Evolutionary conservation across 495 filamentous ascomycete genomes (phyloP), one percentile per base, ranked within the genome.

Genomic region (Aspergillus ostianus): DNA sequence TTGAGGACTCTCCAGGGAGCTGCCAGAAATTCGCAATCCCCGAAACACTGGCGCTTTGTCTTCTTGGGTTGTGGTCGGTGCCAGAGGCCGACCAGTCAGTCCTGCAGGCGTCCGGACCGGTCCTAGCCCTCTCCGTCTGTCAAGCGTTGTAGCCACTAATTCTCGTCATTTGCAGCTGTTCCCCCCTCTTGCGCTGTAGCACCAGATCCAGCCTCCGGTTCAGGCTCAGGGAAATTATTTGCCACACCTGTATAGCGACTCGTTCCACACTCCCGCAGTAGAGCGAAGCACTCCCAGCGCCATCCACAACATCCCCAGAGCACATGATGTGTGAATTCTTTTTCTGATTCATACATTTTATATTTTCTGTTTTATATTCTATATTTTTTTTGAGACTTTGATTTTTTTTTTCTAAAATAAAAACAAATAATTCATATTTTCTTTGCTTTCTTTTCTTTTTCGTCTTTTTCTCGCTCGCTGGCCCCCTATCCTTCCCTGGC

Each of bases 141-240:
- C 58, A 48, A 46, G 57, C 60, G 51, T 61, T 55, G 60, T 61
- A 57, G 29, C 23, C 58, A 49, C 23, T 54, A 56, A 51, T 47
- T 57, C 61, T 27, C 54, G 55, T 46, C 45, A 60, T 62, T 26
- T 60, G 50, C 59, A 49, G 56, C 29, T 29, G 36, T 41, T 41
- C 36, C 36, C 36, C 36, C 36, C 36, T 41, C 51, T 51, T 32
- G 60, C 30, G 10, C 7, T 8, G 63, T 70, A 64, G 55, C 46
- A 66, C 67, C 58, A 62, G 57, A 64, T 66, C 58, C 57, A 64
- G 63, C 60, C 56, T 65, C 60, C 63, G n/a, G 15, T 50, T 50
- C 36, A 30, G 41, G 19, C 47, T 17, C 32, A 27, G 36, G 36
- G 57, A 51, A 44, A 30, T 53, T 47, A 67, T 64, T 60, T 63